phyloP scores from a whole-genome alignment of 768 basidiomycete genomes.

The Tubosaeta sp. region DNA sequence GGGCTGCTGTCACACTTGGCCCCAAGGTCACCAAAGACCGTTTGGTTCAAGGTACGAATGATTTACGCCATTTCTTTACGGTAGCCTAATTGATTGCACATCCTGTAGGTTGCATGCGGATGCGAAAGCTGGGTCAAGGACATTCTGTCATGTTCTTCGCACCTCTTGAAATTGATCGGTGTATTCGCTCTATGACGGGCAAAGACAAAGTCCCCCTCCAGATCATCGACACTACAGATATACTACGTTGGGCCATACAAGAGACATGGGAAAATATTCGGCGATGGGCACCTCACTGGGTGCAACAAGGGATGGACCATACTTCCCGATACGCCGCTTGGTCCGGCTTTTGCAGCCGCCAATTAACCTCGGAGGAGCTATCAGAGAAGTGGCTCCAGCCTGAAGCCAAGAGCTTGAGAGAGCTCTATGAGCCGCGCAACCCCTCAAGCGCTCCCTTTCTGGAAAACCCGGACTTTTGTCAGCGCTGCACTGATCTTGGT shows the following conservation, averaged over 20 bases:
- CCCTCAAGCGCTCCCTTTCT: constrained; percentile 18
- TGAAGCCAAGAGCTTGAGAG: constrained; percentile 36
- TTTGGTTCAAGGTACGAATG: constrained; percentile 11
- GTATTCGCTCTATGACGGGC: constrained; percentile 28
- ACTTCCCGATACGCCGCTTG: constrained; percentile 21
- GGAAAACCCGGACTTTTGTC: constrained; percentile 6
- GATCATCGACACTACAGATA: constrained; percentile 24
- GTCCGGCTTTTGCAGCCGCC: constrained; percentile 10
- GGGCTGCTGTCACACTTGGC: constrained; percentile 13
- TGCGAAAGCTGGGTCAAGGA: constrained; percentile 45
- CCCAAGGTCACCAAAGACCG: constrained; percentile 16
- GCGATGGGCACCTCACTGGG: constrained; percentile 38
- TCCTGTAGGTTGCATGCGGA: constrained; percentile 48
- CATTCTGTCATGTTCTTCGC: constrained; percentile 50
- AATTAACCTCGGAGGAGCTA: not conserved
- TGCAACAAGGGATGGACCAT: constrained; percentile 38
- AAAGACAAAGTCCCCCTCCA: constrained; percentile 2
- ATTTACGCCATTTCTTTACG: not conserved
- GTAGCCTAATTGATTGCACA: too few species aligned
- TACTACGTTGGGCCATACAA: constrained; percentile 42
- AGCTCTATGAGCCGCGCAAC: constrained; percentile 29
- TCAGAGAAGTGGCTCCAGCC: constrained; percentile 34
- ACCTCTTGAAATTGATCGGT: constrained; percentile 38
- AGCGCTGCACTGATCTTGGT: constrained; percentile 8
- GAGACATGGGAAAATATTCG: constrained; percentile 41